Base-by-base conservation (phyloP, 768 basidiomycete genomes). In the Boletus speciosus region DNA sequence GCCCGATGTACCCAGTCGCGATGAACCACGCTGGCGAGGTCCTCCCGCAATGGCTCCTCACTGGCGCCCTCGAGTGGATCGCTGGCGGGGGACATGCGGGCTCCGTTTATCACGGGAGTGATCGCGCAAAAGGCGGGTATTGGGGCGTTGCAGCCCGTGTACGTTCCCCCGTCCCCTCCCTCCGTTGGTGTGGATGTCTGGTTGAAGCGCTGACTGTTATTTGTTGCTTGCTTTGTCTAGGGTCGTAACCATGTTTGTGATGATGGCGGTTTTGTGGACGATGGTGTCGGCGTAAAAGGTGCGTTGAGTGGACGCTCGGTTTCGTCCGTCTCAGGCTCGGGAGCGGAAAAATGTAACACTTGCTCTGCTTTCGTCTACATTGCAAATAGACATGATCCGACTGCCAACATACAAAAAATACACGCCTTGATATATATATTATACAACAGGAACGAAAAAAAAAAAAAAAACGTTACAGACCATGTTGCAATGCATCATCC, bases 91-190 rank as follows among this genome's bases (percentile, higher is more conserved):
- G 88, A 0, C 82, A 84, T 59, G 81, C 84, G 6, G 88, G 88
- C 21, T 81, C 86, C 88, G 0, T 87, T 90, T 65, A 74, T 87
- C 50, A 84, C 84, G 1, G 86, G 86, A n/a, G 78, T 81, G 3
- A 76, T 90, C 32, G 79, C 86, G 4, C 74, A 75, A 16, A 81
- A 73, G 52, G 80, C 80, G 45, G 86, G 77, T 14, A 78, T 80
- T 25, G 58, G 45, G 16, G 66, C 62, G 14, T 52, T 78, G 44
- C 76, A 75, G 52, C 64, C 63, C 9, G 25, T 66, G 64, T 65
- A 47, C 12, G 63, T 61, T 15, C 6, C 2, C 9, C 23, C 32
- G 14, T 36, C 35, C 14, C 34, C 12, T 11, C 4, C 34, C 14
- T 35, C 29, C 23, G 31, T 32, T 32, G 8, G 29, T 29, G 29